A percentile compares a stretch with the other conserved stretches of the same genome.
Evolutionary conservation across 345 rosid species (phyloP).

Genomic region (Citrus inodora): DNA sequence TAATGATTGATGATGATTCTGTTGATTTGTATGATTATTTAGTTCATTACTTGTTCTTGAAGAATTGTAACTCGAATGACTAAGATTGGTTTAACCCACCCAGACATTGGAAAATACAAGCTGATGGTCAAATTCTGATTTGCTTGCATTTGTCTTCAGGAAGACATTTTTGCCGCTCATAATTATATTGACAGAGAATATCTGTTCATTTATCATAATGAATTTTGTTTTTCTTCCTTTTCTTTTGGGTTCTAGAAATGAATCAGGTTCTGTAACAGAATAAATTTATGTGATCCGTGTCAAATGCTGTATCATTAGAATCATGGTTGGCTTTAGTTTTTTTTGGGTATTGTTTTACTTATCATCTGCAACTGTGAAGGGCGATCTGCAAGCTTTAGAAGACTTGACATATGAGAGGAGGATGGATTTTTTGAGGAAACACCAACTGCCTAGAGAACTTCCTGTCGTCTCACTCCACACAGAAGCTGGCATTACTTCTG

Average conservation of each 20-base stretch:
- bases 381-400: constrained; percentile 91
- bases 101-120: neutral
- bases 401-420: constrained; percentile 89
- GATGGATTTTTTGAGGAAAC: constrained; percentile 71
- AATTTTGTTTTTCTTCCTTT: neutral
- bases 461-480: constrained; percentile 88
- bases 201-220: neutral
- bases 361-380: constrained; percentile 37
- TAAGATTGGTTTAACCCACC: neutral
- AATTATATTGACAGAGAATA: neutral
- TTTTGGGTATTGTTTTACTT: neutral
- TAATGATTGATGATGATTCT: neutral
- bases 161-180: neutral
- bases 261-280: neutral
- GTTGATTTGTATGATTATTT: neutral
- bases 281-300: neutral
- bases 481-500: constrained; percentile 79
- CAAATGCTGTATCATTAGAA: neutral
- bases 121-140: neutral
- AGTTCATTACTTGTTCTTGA: neutral
- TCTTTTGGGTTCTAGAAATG: neutral
- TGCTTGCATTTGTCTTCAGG: neutral
- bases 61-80: neutral
- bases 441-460: constrained; percentile 71
- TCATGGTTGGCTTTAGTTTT: neutral